Percentiles rank a stretch among this genome's conserved stretches.
Conservation (phyloP, 2,329 filamentous ascomycete species). For the Proliferodiscus dingleyae region DNA sequence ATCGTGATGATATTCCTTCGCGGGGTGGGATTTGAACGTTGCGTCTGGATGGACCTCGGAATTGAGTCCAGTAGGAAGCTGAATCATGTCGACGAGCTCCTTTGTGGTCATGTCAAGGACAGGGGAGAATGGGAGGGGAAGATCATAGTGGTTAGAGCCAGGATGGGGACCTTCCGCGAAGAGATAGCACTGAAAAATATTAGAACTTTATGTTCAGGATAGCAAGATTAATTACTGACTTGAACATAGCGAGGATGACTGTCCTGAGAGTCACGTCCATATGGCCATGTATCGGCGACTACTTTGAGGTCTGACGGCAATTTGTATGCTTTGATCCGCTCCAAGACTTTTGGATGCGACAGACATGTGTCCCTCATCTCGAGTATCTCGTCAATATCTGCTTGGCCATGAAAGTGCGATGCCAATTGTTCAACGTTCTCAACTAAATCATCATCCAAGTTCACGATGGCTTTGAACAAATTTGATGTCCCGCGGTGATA, state of each 20-base stretch:
- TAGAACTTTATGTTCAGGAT: background rate
- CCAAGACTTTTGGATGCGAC: conserved; percentile 16
- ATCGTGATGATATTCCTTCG: conserved; percentile 35
- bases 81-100: conserved; percentile 19
- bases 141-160: conserved; percentile 25
- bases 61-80: conserved; percentile 20
- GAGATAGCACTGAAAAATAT: conserved; percentile 20
- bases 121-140: conserved; percentile 24
- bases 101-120: conserved; percentile 21
- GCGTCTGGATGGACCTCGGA: conserved; percentile 14
- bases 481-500: conserved; percentile 22
- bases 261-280: conserved; percentile 23
- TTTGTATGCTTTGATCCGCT: conserved; percentile 17
- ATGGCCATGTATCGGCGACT: conserved; percentile 26
- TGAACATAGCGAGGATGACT: conserved; percentile 22
- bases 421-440: conserved; percentile 18
- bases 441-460: conserved; percentile 14
- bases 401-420: conserved; percentile 19
- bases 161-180: conserved; percentile 20
- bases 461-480: conserved; percentile 19
- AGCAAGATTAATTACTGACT: conserved; percentile 5
- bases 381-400: conserved; percentile 22
- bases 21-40: conserved; percentile 12
- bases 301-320: conserved; percentile 18
- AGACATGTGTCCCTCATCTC: conserved; percentile 23